Percentiles rank a stretch among this genome's conserved stretches.
Evolutionary conservation across 2,329 filamentous ascomycete species (phyloP).

Genomic region (Penicillium brevicompactum): DNA sequence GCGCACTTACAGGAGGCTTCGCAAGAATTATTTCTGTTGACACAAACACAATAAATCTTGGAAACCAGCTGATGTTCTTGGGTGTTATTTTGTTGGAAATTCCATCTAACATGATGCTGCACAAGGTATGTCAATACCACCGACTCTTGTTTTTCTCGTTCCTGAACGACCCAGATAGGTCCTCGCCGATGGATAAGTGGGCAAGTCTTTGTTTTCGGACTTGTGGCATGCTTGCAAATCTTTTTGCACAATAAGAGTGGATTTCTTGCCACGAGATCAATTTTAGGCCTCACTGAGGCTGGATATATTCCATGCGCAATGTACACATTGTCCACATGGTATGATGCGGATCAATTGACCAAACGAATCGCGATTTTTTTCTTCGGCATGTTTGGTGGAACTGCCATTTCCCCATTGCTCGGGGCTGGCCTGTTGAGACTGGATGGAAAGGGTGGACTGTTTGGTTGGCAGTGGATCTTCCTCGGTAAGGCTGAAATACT

Average conservation of each 20-base stretch:
- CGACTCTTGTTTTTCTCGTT: conserved; percentile 17
- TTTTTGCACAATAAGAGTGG: conserved; percentile 47
- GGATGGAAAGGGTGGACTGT: conserved; percentile 43
- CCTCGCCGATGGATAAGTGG: conserved; percentile 53
- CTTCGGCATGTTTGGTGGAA: conserved; percentile 57
- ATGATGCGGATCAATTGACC: conserved; percentile 49
- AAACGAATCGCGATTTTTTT: conserved; percentile 55
- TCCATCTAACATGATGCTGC: conserved; percentile 50
- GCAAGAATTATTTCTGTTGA: conserved; percentile 46
- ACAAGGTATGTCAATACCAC: conserved; percentile 13
- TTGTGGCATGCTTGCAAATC: conserved; percentile 50
- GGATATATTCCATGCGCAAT: conserved; percentile 57
- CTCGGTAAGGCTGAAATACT: conserved; percentile 34
- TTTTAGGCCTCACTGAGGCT: conserved; percentile 53
- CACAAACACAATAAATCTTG: conserved; percentile 54
- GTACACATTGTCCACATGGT: conserved; percentile 57
- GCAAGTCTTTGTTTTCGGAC: conserved; percentile 53
- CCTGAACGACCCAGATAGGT: conserved; percentile 35
- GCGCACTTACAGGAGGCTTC: conserved; percentile 54
- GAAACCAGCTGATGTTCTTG: conserved; percentile 57
- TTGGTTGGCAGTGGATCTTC: conserved; percentile 57
- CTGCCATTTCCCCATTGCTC: conserved; percentile 52
- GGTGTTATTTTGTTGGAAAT: conserved; percentile 56
- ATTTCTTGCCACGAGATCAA: conserved; percentile 48
- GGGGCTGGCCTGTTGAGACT: conserved; percentile 53